These are phyloP conservation scores for Mycena albidolilacea DNA, from an alignment of 768 basidiomycete species.

Conservation along the genomic window DNA sequence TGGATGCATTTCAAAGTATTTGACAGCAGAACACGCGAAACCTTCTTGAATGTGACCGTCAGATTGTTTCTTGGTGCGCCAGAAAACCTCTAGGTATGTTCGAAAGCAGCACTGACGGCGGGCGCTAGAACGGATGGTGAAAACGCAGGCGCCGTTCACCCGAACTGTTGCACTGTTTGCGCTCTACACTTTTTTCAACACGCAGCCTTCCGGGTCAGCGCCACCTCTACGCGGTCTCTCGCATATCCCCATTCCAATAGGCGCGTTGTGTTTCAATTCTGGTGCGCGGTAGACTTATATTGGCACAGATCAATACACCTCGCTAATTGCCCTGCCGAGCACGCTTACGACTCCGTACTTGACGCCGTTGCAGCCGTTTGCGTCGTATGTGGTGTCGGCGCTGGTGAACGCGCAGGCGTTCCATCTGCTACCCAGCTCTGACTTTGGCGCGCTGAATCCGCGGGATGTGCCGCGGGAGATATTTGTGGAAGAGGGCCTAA, in stretches of 20 bases:
- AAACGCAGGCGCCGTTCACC: constrained; percentile 66
- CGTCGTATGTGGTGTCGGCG: constrained; percentile 62
- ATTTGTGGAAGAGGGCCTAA: constrained; percentile 60
- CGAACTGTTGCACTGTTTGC: constrained; percentile 76
- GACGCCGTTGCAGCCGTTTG: constrained; percentile 64
- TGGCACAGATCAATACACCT: constrained; percentile 68
- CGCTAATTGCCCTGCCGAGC: constrained; percentile 65
- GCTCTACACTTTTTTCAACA: constrained; percentile 77
- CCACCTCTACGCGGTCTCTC: constrained; percentile 65
- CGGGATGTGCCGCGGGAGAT: constrained; percentile 79
- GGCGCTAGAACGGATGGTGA: constrained; percentile 66
- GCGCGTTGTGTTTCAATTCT: constrained; percentile 51
- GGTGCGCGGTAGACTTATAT: constrained; percentile 8
- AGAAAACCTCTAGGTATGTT: constrained; percentile 14
- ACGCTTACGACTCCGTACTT: constrained; percentile 58
- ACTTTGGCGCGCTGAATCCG: constrained; percentile 68
- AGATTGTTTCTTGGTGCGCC: constrained; percentile 78
- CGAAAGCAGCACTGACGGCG: not conserved
- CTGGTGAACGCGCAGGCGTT: constrained; percentile 69
- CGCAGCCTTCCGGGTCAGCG: constrained; percentile 72
- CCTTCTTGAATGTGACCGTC: constrained; percentile 70
- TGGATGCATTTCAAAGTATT: constrained; percentile 84
- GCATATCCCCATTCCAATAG: constrained; percentile 75
- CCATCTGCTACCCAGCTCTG: constrained; percentile 70
- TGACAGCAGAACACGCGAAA: constrained; percentile 75